phyloP scores from a whole-genome alignment of 768 basidiomycete genomes.

The Russula brevipes region DNA sequence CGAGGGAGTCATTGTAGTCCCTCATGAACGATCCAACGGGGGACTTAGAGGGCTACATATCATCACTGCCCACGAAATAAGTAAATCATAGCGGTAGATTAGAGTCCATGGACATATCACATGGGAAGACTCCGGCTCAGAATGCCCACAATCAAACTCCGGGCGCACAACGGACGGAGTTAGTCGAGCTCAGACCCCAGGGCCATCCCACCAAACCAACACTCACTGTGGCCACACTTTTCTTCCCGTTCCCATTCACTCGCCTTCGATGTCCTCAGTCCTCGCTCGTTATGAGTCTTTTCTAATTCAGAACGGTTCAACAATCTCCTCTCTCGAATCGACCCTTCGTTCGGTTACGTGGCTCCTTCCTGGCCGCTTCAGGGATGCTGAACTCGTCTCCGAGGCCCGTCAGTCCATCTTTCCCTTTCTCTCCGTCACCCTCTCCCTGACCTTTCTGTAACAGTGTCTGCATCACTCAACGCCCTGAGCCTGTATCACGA shows the following conservation, averaged over 20 bases:
- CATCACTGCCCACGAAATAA: too few species aligned
- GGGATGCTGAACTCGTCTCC: constrained; percentile 93
- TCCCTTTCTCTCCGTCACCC: constrained; percentile 16
- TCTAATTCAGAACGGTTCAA: constrained; percentile 77
- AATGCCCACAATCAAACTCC: neutral
- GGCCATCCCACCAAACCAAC: neutral
- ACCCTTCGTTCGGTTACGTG: constrained; percentile 86
- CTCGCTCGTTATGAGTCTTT: constrained; percentile 76
- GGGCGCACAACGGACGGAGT: neutral
- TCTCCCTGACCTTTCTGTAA: constrained; percentile 4
- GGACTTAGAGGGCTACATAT: too few species aligned
- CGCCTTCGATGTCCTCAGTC: constrained; percentile 50
- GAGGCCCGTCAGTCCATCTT: constrained; percentile 72
- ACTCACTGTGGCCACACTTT: neutral
- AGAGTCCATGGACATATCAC: neutral
- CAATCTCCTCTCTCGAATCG: constrained; percentile 85
- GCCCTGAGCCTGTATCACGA: constrained; percentile 93
- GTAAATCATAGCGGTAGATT: too few species aligned
- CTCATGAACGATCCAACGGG: neutral
- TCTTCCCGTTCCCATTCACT: neutral
- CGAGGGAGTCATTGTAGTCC: neutral
- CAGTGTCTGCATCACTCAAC: constrained; percentile 87
- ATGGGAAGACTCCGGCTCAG: neutral
- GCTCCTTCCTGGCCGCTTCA: constrained; percentile 95
- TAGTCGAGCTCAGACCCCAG: neutral